These are phyloP conservation scores for Macadamia tetraphylla DNA, from an alignment of 164 flowering plant genomes.

Conservation along the genomic window DNA sequence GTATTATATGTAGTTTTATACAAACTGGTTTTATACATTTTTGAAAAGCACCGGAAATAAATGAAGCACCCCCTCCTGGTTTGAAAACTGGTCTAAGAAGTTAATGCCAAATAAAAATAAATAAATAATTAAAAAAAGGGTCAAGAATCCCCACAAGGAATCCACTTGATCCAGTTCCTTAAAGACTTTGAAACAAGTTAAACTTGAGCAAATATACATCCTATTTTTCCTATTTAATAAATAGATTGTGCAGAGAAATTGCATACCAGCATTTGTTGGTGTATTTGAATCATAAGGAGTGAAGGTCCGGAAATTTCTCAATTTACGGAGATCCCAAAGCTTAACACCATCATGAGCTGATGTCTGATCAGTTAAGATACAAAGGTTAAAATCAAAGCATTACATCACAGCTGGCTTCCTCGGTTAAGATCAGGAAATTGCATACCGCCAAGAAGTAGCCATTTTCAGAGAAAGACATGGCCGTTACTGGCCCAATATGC, in stretches of 20 bases:
- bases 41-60: no score
- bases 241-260: neutral
- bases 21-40: neutral
- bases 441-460: conserved; percentile 98
- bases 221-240: no score
- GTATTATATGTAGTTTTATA: neutral
- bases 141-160: neutral
- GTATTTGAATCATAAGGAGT: conserved; percentile 65
- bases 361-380: conserved; percentile 48
- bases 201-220: no score
- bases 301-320: conserved; percentile 82
- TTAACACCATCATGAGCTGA: conserved; percentile 95
- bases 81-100: no score
- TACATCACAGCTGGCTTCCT: neutral
- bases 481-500: conserved; percentile 75
- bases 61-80: no score
- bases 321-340: conserved; percentile 93
- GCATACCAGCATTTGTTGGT: conserved; percentile 74
- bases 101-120: no score
- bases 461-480: conserved; percentile 96
- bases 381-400: neutral
- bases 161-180: no score
- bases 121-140: neutral
- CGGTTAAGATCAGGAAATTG: neutral
- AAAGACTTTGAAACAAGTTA: no score